Base-by-base conservation (phyloP, 2,329 filamentous ascomycete species). In the Epichloe scottii region DNA sequence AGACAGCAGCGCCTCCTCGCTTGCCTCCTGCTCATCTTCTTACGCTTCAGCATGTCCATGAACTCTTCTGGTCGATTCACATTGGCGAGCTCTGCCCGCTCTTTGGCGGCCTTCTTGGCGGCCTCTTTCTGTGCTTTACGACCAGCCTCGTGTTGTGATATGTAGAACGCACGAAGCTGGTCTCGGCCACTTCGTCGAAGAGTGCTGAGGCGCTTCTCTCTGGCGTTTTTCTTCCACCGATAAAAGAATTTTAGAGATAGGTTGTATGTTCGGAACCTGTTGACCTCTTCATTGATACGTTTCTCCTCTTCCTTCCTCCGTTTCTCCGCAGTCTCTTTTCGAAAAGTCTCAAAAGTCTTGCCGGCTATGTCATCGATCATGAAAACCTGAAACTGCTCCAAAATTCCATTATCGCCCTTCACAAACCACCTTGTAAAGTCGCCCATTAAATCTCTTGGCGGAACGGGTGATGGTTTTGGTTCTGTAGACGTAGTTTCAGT, bases 171-270 rank as follows among this genome's bases (percentile, higher is more conserved):
- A 30, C 70, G 70, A 55, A 75, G 68, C 54, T 75, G 71, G 40
- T 78, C 75, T 48, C 75, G 72, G 19, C 74, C 76, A 40, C 72
- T 69, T 34, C 69, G 69, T 7, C 78, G 74, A 21, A 79, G 70
- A n/a, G 69, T 68, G 51, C 72, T 69, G 15, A 76, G 68, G 3
- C 73, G 70, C 17, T 69, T 70, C 44, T 72, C 68, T 12, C 76
- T 69, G 8, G 73, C 75, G 39, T 64, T 70, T 14, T 73, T 61
- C 46, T 71, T 74, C 78, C 78, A 82, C 17, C 68, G 67, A 56
- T 80, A 79, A 53, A 81, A 79, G 60, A 70, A 81, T 46, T 73
- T 78, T 53, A 79, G 64, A 12, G 67, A 64, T 33, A 81, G 65
- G 50, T 68, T 78, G 58, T 76, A 73, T 3, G 56, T 58, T 38